These are phyloP conservation scores for Mortierella sp. DNA, from an alignment of 371 early-diverging fungal species.

Conservation along the genomic window DNA sequence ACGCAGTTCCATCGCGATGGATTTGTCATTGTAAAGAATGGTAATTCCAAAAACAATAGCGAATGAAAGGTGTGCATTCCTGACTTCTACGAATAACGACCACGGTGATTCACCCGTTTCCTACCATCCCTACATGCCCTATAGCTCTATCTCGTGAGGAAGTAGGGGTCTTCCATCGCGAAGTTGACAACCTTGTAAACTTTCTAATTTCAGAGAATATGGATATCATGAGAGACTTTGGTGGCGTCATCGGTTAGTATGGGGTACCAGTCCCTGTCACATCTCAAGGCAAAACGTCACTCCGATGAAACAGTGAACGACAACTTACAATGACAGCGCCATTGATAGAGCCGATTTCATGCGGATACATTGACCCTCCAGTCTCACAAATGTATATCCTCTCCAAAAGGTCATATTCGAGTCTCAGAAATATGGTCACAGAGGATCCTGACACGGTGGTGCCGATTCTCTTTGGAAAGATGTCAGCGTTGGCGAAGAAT, in stretches of 20 bases:
- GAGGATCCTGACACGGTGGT: constrained; percentile 40
- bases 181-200: constrained; percentile 38
- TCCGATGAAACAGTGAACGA: not conserved
- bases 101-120: not conserved
- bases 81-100: not conserved
- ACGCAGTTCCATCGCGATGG: constrained; percentile 47
- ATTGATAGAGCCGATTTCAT: constrained; percentile 36
- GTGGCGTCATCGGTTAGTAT: constrained; percentile 44
- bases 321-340: not conserved
- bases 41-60: constrained; percentile 17
- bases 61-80: not conserved
- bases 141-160: constrained; percentile 20
- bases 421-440: constrained; percentile 38
- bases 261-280: not conserved
- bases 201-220: constrained; percentile 38
- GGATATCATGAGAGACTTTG: constrained; percentile 50
- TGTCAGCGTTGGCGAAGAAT: constrained; percentile 20
- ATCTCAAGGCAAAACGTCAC: not conserved
- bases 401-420: constrained; percentile 31
- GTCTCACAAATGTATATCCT: constrained; percentile 42
- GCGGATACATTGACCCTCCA: constrained; percentile 48
- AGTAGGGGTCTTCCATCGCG: constrained; percentile 24
- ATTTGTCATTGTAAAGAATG: constrained; percentile 35
- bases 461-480: constrained; percentile 29
- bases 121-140: not conserved